Percentiles rank a stretch among this genome's conserved stretches.
These are phyloP conservation scores for Mimosa pudica DNA, from an alignment of 306 rosid genomes.

Conservation along the genomic window DNA sequence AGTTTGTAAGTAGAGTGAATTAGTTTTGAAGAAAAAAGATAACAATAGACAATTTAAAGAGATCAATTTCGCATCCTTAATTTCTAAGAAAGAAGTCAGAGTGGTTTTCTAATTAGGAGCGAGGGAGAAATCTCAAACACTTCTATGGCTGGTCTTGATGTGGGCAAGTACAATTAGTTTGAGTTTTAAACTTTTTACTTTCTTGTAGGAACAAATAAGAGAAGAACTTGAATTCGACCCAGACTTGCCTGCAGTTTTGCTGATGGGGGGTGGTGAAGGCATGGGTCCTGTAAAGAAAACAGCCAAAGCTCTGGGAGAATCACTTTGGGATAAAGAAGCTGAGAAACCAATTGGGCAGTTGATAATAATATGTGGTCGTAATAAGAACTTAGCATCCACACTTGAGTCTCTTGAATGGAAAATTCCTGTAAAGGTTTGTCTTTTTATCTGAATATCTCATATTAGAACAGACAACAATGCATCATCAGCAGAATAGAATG, in stretches of 20 bases:
- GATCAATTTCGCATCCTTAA: no score
- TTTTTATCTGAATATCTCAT: constrained; percentile 26
- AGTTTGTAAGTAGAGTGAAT: no score
- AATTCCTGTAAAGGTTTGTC: constrained; percentile 76
- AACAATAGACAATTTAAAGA: no score
- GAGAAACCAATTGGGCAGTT: constrained; percentile 85
- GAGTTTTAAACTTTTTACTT: constrained; percentile 4
- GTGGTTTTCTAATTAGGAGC: no score
- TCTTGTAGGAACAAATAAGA: constrained; percentile 69
- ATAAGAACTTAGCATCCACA: constrained; percentile 57
- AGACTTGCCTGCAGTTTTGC: constrained; percentile 82
- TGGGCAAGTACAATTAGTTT: constrained; percentile 22
- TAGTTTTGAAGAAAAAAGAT: no score
- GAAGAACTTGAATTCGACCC: constrained; percentile 87
- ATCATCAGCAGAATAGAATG: constrained; percentile 20
- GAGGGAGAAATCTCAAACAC: background rate
- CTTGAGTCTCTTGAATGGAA: constrained; percentile 78
- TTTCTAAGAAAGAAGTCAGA: no score
- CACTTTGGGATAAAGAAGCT: constrained; percentile 63
- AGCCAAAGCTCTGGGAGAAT: constrained; percentile 81
- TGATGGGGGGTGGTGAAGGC: constrained; percentile 99
- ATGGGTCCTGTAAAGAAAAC: constrained; percentile 99
- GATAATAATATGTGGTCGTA: constrained; percentile 84
- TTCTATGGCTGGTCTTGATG: background rate
- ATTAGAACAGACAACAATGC: constrained; percentile 1